These are phyloP conservation scores for Fusarium sarcochroum DNA, from an alignment of 2,329 filamentous ascomycete species.

Conservation along the genomic window DNA sequence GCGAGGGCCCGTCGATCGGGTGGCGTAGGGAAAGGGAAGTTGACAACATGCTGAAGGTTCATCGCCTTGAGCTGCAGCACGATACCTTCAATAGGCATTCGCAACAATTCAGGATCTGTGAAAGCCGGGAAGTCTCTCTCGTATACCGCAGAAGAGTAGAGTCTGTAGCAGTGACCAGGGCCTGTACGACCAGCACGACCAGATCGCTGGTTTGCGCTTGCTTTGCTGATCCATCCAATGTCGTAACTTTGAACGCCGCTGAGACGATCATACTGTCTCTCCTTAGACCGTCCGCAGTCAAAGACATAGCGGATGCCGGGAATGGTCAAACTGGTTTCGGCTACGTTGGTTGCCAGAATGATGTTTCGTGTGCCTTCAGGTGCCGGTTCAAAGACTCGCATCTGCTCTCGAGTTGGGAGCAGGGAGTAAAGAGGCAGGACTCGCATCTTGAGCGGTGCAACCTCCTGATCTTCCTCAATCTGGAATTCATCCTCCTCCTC, in stretches of 20 bases:
- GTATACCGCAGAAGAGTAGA: conserved; percentile 95
- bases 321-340: conserved; percentile 97
- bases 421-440: conserved; percentile 95
- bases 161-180: conserved; percentile 92
- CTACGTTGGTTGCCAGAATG: conserved; percentile 94
- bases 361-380: conserved; percentile 88
- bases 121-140: conserved; percentile 91
- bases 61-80: conserved; percentile 96
- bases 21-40: conserved; percentile 96
- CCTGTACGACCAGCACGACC: conserved; percentile 96
- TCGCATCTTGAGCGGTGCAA: conserved; percentile 81
- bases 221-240: conserved; percentile 97
- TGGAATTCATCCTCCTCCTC: conserved; percentile 77
- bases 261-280: conserved; percentile 87
- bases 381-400: conserved; percentile 88
- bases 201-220: conserved; percentile 90
- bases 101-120: conserved; percentile 87
- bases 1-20: conserved; percentile 82
- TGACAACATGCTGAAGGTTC: conserved; percentile 89
- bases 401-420: conserved; percentile 89
- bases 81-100: conserved; percentile 92
- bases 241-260: conserved; percentile 97
- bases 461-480: conserved; percentile 72
- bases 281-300: conserved; percentile 92
- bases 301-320: conserved; percentile 96